These are phyloP conservation scores for Coprinopsis sp. DNA, from an alignment of 768 basidiomycete genomes.

Conservation along the genomic window DNA sequence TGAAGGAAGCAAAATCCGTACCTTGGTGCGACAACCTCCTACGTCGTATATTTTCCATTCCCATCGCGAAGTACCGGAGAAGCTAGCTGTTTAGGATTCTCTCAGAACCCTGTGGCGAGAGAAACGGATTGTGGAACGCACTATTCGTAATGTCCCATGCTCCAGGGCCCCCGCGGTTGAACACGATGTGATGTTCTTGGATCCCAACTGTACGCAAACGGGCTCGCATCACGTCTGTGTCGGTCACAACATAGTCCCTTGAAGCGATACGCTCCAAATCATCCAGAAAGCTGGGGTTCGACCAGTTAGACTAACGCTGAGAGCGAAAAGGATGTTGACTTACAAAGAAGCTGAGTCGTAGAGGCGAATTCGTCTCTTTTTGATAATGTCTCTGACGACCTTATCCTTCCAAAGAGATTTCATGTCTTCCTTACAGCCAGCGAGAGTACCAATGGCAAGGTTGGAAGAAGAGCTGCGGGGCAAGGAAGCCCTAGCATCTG, in stretches of 20 bases:
- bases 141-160: constrained; percentile 34
- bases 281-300: constrained; percentile 53
- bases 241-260: constrained; percentile 57
- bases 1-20: constrained; percentile 24
- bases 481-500: neutral
- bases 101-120: neutral
- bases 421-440: constrained; percentile 59
- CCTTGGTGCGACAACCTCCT: constrained; percentile 66
- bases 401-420: constrained; percentile 58
- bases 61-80: constrained; percentile 21
- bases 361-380: constrained; percentile 42
- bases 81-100: neutral
- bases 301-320: constrained; percentile 1
- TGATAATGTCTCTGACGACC: constrained; percentile 46
- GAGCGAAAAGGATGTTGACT: constrained; percentile 22
- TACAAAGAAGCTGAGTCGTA: constrained; percentile 69
- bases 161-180: constrained; percentile 43
- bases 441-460: constrained; percentile 46
- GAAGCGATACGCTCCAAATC: constrained; percentile 62
- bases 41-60: constrained; percentile 78
- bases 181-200: constrained; percentile 55
- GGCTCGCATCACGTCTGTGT: constrained; percentile 70
- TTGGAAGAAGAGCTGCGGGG: constrained; percentile 15
- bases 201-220: constrained; percentile 67
- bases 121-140: constrained; percentile 13